Conservation (phyloP, 768 basidiomycete genomes). For the Neoboletus magnificus region DNA sequence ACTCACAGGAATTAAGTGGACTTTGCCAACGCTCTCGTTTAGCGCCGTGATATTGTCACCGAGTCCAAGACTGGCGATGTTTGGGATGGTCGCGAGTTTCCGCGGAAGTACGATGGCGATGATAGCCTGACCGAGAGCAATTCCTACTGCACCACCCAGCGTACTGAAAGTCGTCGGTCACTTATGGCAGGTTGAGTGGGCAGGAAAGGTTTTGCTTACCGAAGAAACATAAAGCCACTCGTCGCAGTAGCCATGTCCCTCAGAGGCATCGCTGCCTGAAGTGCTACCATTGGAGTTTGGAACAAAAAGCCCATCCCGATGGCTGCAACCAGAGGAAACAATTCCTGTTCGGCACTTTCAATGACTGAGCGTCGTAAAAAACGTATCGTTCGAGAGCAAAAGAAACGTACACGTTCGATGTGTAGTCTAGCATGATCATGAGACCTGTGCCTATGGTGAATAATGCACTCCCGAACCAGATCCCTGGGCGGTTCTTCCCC, state of each 20-base stretch:
- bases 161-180: background rate
- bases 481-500: conserved; percentile 53
- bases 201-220: conserved; percentile 31
- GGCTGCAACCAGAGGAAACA: conserved; percentile 63
- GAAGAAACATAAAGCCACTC: conserved; percentile 64
- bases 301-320: conserved; percentile 62
- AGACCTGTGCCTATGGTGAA: conserved; percentile 65
- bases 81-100: conserved; percentile 35
- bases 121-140: conserved; percentile 69
- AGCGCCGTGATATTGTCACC: conserved; percentile 42
- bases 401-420: conserved; percentile 35
- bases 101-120: conserved; percentile 50
- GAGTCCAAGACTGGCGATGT: conserved; percentile 18
- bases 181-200: background rate
- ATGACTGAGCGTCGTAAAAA: conserved; percentile 1
- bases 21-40: conserved; percentile 41
- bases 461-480: conserved; percentile 62
- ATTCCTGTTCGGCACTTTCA: conserved; percentile 51
- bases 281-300: conserved; percentile 61
- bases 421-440: conserved; percentile 64
- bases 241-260: conserved; percentile 83
- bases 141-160: conserved; percentile 72
- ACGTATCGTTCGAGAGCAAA: background rate
- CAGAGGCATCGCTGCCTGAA: conserved; percentile 84
- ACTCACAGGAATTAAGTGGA: conserved; percentile 31